Percentiles rank a stretch among this genome's conserved stretches.
phyloP scores from a whole-genome alignment of 257 asterid genomes.

The Scutellaria baicalensis region DNA sequence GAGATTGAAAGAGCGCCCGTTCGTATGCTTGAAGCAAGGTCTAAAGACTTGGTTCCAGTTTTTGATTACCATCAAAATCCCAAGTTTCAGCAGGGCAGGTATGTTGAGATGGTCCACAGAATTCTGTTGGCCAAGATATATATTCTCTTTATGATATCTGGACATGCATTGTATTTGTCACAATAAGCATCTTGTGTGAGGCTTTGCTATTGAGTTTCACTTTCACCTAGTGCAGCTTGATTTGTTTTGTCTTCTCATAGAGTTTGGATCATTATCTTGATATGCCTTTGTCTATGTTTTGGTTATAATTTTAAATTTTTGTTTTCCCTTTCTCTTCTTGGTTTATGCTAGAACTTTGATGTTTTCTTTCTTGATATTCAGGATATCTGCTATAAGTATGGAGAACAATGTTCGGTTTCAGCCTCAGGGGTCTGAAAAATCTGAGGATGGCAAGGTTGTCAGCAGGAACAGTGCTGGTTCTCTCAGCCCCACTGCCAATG shows the following conservation, averaged over 20 bases:
- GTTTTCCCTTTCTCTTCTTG: background rate
- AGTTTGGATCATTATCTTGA: background rate
- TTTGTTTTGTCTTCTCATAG: background rate
- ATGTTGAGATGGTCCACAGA: background rate
- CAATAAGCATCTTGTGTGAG: background rate
- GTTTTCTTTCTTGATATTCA: constrained; percentile 12
- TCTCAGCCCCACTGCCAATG: constrained; percentile 26
- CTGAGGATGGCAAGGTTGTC: constrained; percentile 27
- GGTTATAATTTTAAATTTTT: background rate
- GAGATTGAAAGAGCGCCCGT: constrained; percentile 66
- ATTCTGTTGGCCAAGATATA: background rate
- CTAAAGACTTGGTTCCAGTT: constrained; percentile 76
- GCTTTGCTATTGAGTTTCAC: background rate
- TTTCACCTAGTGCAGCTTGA: background rate
- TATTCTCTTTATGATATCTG: background rate
- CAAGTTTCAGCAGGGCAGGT: constrained; percentile 61
- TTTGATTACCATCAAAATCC: constrained; percentile 60
- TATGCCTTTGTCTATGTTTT: background rate
- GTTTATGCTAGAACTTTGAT: background rate
- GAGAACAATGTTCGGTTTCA: constrained; percentile 27
- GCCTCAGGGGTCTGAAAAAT: constrained; percentile 27
- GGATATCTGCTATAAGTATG: constrained; percentile 19
- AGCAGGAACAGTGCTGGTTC: constrained; percentile 28
- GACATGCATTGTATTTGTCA: background rate
- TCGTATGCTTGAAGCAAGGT: constrained; percentile 57